phyloP scores from a whole-genome alignment of 768 basidiomycete species.

The Postia placenta region DNA sequence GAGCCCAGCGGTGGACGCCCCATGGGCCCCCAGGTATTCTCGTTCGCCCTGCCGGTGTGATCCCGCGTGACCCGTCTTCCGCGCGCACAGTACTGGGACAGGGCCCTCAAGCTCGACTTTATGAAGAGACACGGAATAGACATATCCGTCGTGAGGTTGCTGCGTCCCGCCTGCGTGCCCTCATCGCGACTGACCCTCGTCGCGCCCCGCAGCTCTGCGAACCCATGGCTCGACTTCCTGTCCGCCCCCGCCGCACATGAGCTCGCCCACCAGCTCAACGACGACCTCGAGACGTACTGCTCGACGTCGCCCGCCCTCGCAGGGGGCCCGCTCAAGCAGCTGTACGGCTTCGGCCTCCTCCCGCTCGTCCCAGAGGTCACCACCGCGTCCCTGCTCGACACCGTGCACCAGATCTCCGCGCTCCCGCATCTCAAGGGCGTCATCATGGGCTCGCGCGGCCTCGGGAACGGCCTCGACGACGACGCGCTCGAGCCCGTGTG shows the following conservation, averaged over 20 bases:
- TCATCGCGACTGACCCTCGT: not conserved
- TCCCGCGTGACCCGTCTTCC: too few species aligned
- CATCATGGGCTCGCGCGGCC: conserved; percentile 76
- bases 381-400: conserved; percentile 49
- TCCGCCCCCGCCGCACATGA: conserved; percentile 56
- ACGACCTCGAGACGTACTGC: conserved; percentile 76
- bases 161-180: conserved; percentile 4
- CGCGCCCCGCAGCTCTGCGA: conserved; percentile 63
- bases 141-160: conserved; percentile 69
- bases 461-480: conserved; percentile 81
- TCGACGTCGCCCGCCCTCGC: conserved; percentile 48
- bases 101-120: conserved; percentile 71
- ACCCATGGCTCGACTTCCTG: conserved; percentile 91
- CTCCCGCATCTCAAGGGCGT: conserved; percentile 67
- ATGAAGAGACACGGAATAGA: conserved; percentile 83
- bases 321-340: conserved; percentile 41
- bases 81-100: conserved; percentile 68
- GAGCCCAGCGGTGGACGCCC: conserved; percentile 78
- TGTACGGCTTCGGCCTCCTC: conserved; percentile 82
- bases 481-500: conserved; percentile 73
- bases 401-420: conserved; percentile 57
- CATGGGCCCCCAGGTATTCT: conserved; percentile 61
- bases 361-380: conserved; percentile 70
- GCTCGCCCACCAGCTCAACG: conserved; percentile 68
- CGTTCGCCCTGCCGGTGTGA: not conserved